Percentiles rank a stretch among this genome's conserved stretches.
Evolutionary conservation across 169 alveolate genomes (phyloP).

Genomic region (Cystoisospora suis): DNA sequence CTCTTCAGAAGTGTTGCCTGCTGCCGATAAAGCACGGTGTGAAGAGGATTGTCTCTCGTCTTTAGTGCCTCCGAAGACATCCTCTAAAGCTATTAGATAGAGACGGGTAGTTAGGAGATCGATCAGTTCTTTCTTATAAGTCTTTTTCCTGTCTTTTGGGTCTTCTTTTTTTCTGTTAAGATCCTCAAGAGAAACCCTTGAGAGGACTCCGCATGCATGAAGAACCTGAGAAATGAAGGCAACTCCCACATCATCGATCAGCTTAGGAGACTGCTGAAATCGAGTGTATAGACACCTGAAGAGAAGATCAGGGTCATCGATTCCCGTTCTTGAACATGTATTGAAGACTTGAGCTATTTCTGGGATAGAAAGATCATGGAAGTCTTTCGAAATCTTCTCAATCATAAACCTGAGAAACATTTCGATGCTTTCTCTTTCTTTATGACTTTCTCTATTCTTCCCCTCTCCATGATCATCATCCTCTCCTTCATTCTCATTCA

Average conservation of each 20-base stretch:
- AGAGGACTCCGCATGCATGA: slow-evolving; percentile 24
- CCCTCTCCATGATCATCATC: too few relatives aligned
- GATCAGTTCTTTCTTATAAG: too few relatives aligned
- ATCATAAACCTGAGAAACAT: neutral
- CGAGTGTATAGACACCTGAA: neutral
- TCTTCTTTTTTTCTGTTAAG: neutral
- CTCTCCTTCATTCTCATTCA: too few relatives aligned
- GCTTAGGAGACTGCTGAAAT: neutral
- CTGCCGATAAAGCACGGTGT: neutral
- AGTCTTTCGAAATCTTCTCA: neutral
- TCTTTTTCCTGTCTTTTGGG: too few relatives aligned
- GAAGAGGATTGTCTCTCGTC: too few relatives aligned
- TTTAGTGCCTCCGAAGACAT: too few relatives aligned
- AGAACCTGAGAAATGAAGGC: slow-evolving; percentile 2
- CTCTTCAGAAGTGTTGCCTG: too few relatives aligned
- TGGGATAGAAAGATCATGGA: neutral
- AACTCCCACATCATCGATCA: neutral
- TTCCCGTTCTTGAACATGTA: neutral
- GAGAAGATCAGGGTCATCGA: neutral
- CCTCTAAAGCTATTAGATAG: neutral
- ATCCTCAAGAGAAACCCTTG: too few relatives aligned
- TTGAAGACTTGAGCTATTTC: neutral
- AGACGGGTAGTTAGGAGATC: neutral
- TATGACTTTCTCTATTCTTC: too few relatives aligned
- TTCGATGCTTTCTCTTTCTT: too few relatives aligned